These are phyloP conservation scores for Penicillium sp. DNA, from an alignment of 2,329 filamentous ascomycete species.

Conservation along the genomic window DNA sequence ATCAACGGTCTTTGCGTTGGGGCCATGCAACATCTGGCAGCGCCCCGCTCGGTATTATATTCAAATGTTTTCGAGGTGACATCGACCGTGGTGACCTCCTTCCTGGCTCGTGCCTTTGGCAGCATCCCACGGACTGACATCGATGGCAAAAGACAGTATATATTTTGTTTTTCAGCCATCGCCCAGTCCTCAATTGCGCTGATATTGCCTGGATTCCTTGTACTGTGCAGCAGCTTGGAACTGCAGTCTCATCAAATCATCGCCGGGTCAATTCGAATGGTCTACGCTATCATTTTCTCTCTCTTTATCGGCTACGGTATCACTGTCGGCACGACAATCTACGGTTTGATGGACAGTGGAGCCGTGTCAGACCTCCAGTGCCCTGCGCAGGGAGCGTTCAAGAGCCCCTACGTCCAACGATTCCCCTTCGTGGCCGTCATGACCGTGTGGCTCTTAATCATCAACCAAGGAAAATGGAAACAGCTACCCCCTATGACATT, in stretches of 20 bases:
- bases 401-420: conserved; percentile 46
- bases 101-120: conserved; percentile 64
- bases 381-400: conserved; percentile 29
- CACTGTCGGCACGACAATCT: conserved; percentile 61
- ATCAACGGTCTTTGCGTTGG: conserved; percentile 71
- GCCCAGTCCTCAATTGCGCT: conserved; percentile 69
- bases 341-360: conserved; percentile 56
- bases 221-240: conserved; percentile 60
- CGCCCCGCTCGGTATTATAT: conserved; percentile 68
- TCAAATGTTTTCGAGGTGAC: conserved; percentile 64
- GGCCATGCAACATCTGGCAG: conserved; percentile 69
- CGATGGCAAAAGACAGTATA: conserved; percentile 29
- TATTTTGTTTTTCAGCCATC: conserved; percentile 69
- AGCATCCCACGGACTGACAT: conserved; percentile 51
- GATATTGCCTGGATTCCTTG: conserved; percentile 66
- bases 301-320: conserved; percentile 69
- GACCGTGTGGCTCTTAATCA: conserved; percentile 69
- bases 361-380: conserved; percentile 52
- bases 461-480: conserved; percentile 78
- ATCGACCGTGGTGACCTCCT: conserved; percentile 64
- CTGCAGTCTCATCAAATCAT: conserved; percentile 67
- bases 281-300: conserved; percentile 62
- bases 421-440: conserved; percentile 74
- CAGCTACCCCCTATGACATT: conserved; percentile 72
- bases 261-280: conserved; percentile 55